Evolutionary conservation across 2,329 filamentous ascomycete species (phyloP), one percentile per base, ranked within the genome.

Genomic region (Macroventuria anomochaeta): DNA sequence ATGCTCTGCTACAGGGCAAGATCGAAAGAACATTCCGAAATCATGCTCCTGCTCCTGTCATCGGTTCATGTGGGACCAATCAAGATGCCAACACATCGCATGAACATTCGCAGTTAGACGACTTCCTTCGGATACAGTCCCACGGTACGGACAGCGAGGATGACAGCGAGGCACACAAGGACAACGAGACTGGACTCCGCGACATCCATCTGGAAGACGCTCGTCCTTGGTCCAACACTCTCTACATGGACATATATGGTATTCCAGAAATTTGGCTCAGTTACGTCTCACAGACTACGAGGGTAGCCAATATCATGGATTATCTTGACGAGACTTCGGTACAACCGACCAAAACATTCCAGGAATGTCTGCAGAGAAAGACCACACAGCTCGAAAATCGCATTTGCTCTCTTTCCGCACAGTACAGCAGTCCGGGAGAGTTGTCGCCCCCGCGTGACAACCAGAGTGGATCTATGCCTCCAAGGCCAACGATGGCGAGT

Each of bases 181-280:
- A 75, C 13, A 13, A 57, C 10, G 51, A 64, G 23, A 58, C 62
- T 15, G 69, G 68, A 1, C 62, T 75, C 13, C 62, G 71, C 29
- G 76, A 77, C 34, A 77, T 77, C n/a, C 75, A 78, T 44, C 64
- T 62, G 2, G 55, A 58, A 37, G 59, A 61, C 15, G 42, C 42
- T 15, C 55, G 62, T 7, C 72, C 68, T 29, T 62, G 65, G 10
- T 65, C 70, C 2, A 38, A 51, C 3, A 76, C 72, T 0, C 67
- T 77, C 21, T 77, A 76, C 17, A 52, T 53, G 69, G 53, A 77
- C 23, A 71, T 79, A 7, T 79, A 79, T 42, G 76, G 76, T 2
- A 74, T 79, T 11, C 69, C 76, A 0, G 77, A 79, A 42, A 77
- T 74, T 12, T 79, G 76, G 75, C 66, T 79, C 2, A 77, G 74